These are phyloP conservation scores for Kitagawia praeruptora DNA, from an alignment of 129 eudicot species.

Conservation along the genomic window DNA sequence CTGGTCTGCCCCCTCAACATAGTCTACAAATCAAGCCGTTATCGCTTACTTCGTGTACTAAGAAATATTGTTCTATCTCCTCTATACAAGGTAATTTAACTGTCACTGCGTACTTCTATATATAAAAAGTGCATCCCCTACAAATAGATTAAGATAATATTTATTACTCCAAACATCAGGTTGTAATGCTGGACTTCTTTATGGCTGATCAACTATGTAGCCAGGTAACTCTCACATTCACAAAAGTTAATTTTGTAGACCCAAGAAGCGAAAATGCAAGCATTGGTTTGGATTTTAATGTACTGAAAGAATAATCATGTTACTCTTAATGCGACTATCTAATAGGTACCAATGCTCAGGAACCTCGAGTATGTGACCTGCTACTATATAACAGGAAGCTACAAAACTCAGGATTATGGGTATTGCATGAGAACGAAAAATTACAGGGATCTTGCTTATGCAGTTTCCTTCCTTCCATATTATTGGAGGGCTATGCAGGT, in stretches of 20 bases:
- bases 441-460: conserved; percentile 84
- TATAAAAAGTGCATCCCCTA: background rate
- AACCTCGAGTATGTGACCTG: conserved; percentile 79
- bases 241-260: background rate
- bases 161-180: conserved; percentile 13
- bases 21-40: conserved; percentile 77
- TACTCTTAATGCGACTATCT: background rate
- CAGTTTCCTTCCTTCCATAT: conserved; percentile 91
- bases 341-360: conserved; percentile 89
- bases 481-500: conserved; percentile 99
- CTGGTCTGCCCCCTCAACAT: conserved; percentile 80
- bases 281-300: background rate
- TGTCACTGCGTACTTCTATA: background rate
- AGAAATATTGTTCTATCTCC: conserved; percentile 81
- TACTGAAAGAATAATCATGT: background rate
- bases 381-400: conserved; percentile 90
- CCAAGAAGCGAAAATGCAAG: background rate
- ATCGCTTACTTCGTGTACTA: conserved; percentile 58
- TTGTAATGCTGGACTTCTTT: conserved; percentile 92
- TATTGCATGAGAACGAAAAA: conserved; percentile 66
- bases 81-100: conserved; percentile 49
- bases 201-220: conserved; percentile 99
- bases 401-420: conserved; percentile 77
- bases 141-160: background rate
- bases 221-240: conserved; percentile 44